Conservation (phyloP, 768 basidiomycete genomes). For the Lactarius sanguifluus region DNA sequence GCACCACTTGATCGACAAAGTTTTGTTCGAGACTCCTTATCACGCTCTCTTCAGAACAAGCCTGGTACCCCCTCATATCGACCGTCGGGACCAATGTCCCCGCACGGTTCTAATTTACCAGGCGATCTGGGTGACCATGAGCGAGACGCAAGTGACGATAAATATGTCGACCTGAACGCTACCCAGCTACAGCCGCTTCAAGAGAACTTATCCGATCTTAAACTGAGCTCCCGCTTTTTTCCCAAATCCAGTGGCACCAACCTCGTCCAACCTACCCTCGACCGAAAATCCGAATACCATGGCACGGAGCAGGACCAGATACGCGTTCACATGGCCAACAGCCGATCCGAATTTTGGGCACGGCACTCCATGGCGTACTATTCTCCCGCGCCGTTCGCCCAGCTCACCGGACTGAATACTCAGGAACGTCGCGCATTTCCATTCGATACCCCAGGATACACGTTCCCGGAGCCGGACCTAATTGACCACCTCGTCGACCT, state of each 20-base stretch:
- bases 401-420: not conserved
- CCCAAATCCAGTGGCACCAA: conserved; percentile 45
- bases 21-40: conserved; percentile 33
- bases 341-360: conserved; percentile 52
- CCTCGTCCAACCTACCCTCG: conserved; percentile 44
- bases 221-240: conserved; percentile 39
- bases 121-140: conserved; percentile 15
- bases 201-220: conserved; percentile 35
- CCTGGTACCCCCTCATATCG: conserved; percentile 13
- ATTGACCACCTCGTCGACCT: conserved; percentile 45
- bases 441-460: conserved; percentile 2
- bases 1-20: conserved; percentile 42
- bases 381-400: conserved; percentile 1
- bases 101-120: not conserved
- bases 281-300: conserved; percentile 43
- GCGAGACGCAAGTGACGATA: conserved; percentile 27
- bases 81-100: not conserved
- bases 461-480: conserved; percentile 41
- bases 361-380: conserved; percentile 40
- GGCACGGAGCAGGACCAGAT: conserved; percentile 27
- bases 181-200: conserved; percentile 34
- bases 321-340: conserved; percentile 32
- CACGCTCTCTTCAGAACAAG: conserved; percentile 25
- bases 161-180: conserved; percentile 33
- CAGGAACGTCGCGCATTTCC: conserved; percentile 17